Evolutionary conservation across 176 grass and related monocot species (phyloP).

Genomic region (Aegilops speltoides): DNA sequence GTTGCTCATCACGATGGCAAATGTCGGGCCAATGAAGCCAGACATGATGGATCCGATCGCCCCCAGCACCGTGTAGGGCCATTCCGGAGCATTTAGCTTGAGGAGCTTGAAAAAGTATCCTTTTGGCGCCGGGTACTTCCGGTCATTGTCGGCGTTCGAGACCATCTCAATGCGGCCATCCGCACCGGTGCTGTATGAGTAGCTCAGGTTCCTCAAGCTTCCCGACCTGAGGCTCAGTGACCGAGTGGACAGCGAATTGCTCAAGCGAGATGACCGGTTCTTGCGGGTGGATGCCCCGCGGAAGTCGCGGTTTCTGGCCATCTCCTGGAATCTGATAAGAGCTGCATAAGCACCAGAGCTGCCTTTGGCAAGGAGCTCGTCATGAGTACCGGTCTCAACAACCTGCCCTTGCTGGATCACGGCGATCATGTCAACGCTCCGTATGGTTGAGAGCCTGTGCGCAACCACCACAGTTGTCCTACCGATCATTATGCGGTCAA

Average conservation of each 20-base stretch:
- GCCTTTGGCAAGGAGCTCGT: conserved; percentile 72
- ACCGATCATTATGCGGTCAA: conserved; percentile 71
- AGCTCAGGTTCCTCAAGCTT: conserved; percentile 78
- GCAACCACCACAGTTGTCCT: conserved; percentile 74
- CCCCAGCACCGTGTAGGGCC: conserved; percentile 69
- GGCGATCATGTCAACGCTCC: conserved; percentile 62
- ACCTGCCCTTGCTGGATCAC: conserved; percentile 87
- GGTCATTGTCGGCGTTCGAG: conserved; percentile 68
- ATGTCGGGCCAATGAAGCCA: conserved; percentile 73
- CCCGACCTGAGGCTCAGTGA: conserved; percentile 75
- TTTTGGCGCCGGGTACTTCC: conserved; percentile 60
- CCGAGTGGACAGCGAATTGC: conserved; percentile 69
- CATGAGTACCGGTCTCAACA: conserved; percentile 73
- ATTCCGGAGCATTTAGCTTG: conserved; percentile 74
- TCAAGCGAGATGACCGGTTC: conserved; percentile 62
- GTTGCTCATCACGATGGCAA: conserved; percentile 82
- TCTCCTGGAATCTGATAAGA: conserved; percentile 80
- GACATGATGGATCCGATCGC: conserved; percentile 70
- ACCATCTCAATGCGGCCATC: conserved; percentile 85
- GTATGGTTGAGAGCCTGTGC: conserved; percentile 69
- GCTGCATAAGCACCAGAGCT: conserved; percentile 56
- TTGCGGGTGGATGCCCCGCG: conserved; percentile 50
- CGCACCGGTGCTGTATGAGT: conserved; percentile 71
- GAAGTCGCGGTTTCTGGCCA: conserved; percentile 62
- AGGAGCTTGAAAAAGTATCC: conserved; percentile 79